Evolutionary conservation across 371 early-diverging fungal genomes (phyloP).

Genomic region (Parasitella parasitica): DNA sequence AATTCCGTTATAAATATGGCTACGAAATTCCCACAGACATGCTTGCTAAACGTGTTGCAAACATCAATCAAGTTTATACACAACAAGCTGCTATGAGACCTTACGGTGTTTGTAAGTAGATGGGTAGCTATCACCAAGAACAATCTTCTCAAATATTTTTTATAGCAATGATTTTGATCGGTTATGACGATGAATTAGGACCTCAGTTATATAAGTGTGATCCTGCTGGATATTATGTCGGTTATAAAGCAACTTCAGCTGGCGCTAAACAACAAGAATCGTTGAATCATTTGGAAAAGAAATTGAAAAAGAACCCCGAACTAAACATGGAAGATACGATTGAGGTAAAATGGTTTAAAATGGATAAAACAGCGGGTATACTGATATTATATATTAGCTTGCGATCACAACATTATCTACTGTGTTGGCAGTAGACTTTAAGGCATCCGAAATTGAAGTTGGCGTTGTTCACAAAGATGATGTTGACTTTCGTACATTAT

Average conservation of each 20-base stretch:
- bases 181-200: conserved; percentile 93
- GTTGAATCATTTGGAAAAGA: conserved; percentile 95
- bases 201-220: conserved; percentile 97
- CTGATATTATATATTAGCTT: conserved; percentile 49
- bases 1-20: conserved; percentile 97
- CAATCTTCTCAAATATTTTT: no score
- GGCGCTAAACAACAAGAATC: conserved; percentile 98
- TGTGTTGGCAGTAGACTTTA: conserved; percentile 91
- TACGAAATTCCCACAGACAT: conserved; percentile 96
- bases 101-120: conserved; percentile 88
- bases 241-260: conserved; percentile 94
- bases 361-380: background rate
- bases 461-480: conserved; percentile 80
- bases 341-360: conserved; percentile 64
- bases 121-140: no score
- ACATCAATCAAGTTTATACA: conserved; percentile 97
- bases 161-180: conserved; percentile 93
- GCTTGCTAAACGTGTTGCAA: conserved; percentile 97
- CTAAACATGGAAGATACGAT: conserved; percentile 85
- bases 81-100: conserved; percentile 99
- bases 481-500: conserved; percentile 79
- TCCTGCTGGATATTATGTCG: conserved; percentile 97
- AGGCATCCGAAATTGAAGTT: conserved; percentile 93
- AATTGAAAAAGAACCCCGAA: conserved; percentile 86
- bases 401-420: conserved; percentile 94